A percentile compares a stretch with the other conserved stretches of the same genome.
phyloP scores from a whole-genome alignment of 1,284 basidiomycete genomes.

The Ganoderma meredithae region DNA sequence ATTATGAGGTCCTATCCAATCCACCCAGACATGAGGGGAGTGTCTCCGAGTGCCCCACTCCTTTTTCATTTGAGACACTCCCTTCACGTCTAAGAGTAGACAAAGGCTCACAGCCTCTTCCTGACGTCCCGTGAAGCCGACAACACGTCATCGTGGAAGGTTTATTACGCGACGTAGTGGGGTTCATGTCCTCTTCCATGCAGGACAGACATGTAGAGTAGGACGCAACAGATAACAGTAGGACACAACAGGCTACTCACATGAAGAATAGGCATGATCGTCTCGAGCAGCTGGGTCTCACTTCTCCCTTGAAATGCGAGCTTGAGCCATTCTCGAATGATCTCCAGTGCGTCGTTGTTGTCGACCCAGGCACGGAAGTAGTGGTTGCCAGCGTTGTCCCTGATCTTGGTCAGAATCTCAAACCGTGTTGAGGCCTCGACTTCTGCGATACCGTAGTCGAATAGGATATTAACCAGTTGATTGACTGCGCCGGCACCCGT shows the following conservation, averaged over 20 bases:
- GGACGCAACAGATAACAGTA: neutral
- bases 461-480: constrained; percentile 60
- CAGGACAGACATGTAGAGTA: too few species aligned
- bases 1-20: too few species aligned
- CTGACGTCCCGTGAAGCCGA: neutral
- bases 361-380: constrained; percentile 86
- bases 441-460: constrained; percentile 64
- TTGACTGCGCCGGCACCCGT: constrained; percentile 74
- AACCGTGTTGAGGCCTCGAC: constrained; percentile 67
- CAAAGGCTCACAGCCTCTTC: neutral
- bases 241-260: constrained; percentile 52
- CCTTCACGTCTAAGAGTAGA: neutral
- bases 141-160: neutral
- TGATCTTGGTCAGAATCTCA: constrained; percentile 77
- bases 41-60: neutral
- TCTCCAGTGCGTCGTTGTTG: constrained; percentile 72
- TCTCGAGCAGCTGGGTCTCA: constrained; percentile 68
- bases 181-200: neutral
- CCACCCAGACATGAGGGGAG: neutral
- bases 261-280: constrained; percentile 83
- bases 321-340: constrained; percentile 82
- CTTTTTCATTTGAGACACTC: neutral
- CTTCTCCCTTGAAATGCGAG: constrained; percentile 62
- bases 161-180: neutral
- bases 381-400: constrained; percentile 83